Percentiles rank a stretch among this genome's conserved stretches.
phyloP scores from a whole-genome alignment of 305 asterid species.

The Fraxinus xanthoxyloides region DNA sequence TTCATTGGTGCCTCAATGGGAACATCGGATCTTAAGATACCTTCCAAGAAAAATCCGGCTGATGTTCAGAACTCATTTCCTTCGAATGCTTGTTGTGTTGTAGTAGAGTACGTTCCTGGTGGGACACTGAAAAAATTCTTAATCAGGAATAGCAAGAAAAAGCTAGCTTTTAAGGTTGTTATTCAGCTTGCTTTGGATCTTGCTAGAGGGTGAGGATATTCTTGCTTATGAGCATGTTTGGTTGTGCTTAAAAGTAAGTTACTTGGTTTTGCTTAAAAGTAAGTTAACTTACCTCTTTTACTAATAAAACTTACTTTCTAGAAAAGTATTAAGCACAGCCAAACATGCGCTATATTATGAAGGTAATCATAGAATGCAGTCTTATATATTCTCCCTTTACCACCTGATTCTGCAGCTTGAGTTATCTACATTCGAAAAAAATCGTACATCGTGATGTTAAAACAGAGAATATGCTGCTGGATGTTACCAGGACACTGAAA shows the following conservation, averaged over 20 bases:
- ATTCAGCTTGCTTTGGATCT: slow-evolving; percentile 48
- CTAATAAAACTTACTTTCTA: neutral
- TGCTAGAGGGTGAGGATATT: slow-evolving; percentile 46
- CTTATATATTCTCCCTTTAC: neutral
- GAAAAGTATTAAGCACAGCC: neutral
- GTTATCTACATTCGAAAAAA: slow-evolving; percentile 46
- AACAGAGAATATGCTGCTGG: slow-evolving; percentile 47
- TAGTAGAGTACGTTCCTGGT: slow-evolving; percentile 45
- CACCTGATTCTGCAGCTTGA: slow-evolving; percentile 36
- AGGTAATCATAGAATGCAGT: neutral
- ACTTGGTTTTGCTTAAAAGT: neutral
- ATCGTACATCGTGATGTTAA: slow-evolving; percentile 48
- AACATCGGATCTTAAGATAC: slow-evolving; percentile 40
- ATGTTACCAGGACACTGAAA: slow-evolving; percentile 30
- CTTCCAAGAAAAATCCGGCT: slow-evolving; percentile 28
- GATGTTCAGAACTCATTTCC: slow-evolving; percentile 36
- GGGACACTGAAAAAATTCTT: slow-evolving; percentile 46
- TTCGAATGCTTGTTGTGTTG: slow-evolving; percentile 48
- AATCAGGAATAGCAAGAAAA: slow-evolving; percentile 33
- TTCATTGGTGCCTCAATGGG: slow-evolving; percentile 52
- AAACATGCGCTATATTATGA: neutral
- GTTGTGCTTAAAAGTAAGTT: neutral
- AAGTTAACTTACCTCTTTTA: neutral
- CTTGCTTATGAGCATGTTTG: neutral
- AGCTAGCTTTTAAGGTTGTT: slow-evolving; percentile 38